phyloP scores from a whole-genome alignment of 1,284 basidiomycete species.

The Mycosarcoma maydis region DNA sequence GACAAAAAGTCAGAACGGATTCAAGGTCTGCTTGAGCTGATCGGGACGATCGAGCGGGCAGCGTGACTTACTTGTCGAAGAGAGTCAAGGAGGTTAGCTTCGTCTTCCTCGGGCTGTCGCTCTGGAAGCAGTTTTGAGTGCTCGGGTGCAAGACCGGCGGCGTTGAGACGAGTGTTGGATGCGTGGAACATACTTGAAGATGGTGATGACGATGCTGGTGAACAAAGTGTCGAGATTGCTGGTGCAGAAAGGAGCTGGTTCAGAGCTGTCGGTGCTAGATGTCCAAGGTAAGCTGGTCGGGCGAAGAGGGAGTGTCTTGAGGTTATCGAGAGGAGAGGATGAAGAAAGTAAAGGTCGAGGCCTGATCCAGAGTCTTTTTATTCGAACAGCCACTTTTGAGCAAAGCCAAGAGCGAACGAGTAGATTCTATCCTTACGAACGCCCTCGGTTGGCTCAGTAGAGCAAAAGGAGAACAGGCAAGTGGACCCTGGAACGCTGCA shows the following conservation, averaged over 20 bases:
- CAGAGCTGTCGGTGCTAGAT: neutral
- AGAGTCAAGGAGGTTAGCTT: conserved; percentile 50
- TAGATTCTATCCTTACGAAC: conserved; percentile 42
- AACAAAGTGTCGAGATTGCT: neutral
- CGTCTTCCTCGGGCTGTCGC: conserved; percentile 51
- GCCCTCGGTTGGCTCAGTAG: no score
- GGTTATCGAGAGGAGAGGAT: conserved; percentile 8
- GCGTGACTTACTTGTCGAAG: conserved; percentile 46
- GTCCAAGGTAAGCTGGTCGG: neutral
- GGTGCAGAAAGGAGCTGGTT: neutral
- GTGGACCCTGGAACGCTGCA: conserved; percentile 34
- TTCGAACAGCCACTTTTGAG: conserved; percentile 1
- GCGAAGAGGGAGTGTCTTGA: conserved; percentile 6
- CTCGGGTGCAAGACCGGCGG: conserved; percentile 64
- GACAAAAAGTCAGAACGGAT: no score
- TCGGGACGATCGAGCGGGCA: neutral
- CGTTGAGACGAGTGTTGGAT: conserved; percentile 62
- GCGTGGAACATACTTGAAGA: conserved; percentile 54
- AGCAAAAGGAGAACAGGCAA: no score
- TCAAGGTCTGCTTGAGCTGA: no score
- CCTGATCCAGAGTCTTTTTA: conserved; percentile 7
- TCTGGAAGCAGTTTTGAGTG: conserved; percentile 64
- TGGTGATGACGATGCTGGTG: conserved; percentile 5
- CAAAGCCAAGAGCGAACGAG: conserved; percentile 1
- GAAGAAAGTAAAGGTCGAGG: neutral